Conservation (phyloP, 2,329 filamentous ascomycete genomes). For the Davidsoniella neocaledoniae region DNA sequence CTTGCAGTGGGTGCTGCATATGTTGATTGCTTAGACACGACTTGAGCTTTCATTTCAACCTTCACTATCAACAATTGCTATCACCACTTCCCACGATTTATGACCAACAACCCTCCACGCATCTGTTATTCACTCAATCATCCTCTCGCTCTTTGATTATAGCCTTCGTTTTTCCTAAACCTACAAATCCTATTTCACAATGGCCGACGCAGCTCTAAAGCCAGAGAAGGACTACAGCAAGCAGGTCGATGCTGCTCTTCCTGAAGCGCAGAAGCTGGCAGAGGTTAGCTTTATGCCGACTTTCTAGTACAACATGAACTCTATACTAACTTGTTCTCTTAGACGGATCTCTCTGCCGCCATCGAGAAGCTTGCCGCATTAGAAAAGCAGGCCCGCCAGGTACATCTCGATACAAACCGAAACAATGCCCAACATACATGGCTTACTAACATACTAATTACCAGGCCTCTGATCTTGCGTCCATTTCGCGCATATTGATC, state of each 20-base stretch:
- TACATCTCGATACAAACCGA: constrained; percentile 24
- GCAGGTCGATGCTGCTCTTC: constrained; percentile 81
- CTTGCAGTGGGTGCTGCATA: neutral
- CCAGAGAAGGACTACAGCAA: constrained; percentile 98
- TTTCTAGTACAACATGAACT: constrained; percentile 35
- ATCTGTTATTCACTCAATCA: neutral
- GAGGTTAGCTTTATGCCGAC: constrained; percentile 44
- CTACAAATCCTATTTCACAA: constrained; percentile 21
- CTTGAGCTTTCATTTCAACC: neutral
- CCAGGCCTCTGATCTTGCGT: constrained; percentile 86
- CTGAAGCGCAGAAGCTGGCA: constrained; percentile 77
- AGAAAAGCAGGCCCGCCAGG: constrained; percentile 96
- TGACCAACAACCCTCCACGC: neutral
- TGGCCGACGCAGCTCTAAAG: constrained; percentile 74
- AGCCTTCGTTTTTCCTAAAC: neutral
- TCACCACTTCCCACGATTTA: constrained; percentile 2
- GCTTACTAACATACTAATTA: constrained; percentile 16
- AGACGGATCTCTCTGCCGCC: constrained; percentile 67
- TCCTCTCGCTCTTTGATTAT: neutral
- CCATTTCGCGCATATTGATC: constrained; percentile 76
- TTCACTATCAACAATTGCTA: neutral
- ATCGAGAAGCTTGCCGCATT: constrained; percentile 84
- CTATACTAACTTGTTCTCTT: constrained; percentile 22
- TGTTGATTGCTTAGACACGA: no score
- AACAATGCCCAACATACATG: neutral